Percentiles rank a stretch among this genome's conserved stretches.
These are phyloP conservation scores for Saraca asoca DNA, from an alignment of 331 rosid genomes.

Conservation along the genomic window DNA sequence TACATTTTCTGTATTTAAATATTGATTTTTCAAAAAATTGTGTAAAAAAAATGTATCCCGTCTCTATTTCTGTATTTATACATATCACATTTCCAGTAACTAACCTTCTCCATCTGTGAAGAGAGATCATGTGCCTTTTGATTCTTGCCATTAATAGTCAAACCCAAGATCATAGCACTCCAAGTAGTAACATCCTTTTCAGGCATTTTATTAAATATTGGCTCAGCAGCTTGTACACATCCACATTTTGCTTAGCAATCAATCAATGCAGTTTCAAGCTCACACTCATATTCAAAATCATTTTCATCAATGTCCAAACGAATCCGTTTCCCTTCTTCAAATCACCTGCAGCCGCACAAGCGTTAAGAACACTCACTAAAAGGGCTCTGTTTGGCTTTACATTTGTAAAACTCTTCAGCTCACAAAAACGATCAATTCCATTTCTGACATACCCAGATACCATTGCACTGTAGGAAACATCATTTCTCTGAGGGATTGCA, in stretches of 20 bases:
- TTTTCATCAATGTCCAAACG: slow-evolving; percentile 35
- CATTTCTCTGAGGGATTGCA: slow-evolving; percentile 30
- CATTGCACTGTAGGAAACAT: slow-evolving; percentile 37
- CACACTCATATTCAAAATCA: slow-evolving; percentile 35
- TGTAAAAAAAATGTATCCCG: too few relatives aligned
- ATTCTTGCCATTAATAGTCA: slow-evolving; percentile 43
- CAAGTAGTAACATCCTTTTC: slow-evolving; percentile 44
- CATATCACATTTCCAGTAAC: slow-evolving; percentile 56
- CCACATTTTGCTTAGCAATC: slow-evolving; percentile 48
- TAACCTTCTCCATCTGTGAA: slow-evolving; percentile 50
- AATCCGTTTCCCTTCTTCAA: slow-evolving; percentile 47
- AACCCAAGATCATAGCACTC: slow-evolving; percentile 54
- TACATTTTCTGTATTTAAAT: too few relatives aligned
- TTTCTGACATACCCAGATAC: slow-evolving; percentile 47
- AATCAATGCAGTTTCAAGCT: slow-evolving; percentile 40
- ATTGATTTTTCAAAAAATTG: too few relatives aligned
- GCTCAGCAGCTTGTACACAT: slow-evolving; percentile 21
- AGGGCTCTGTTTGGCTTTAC: slow-evolving; percentile 34
- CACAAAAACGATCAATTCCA: slow-evolving; percentile 32
- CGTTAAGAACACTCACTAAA: slow-evolving; percentile 41
- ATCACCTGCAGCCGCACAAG: slow-evolving; percentile 41
- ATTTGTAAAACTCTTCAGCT: slow-evolving; percentile 10
- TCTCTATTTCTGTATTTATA: too few relatives aligned
- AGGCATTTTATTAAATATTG: slow-evolving; percentile 32
- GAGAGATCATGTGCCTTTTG: slow-evolving; percentile 47